Base-by-base conservation (phyloP, 2,329 filamentous ascomycete genomes). In the Botrytis deweyae region DNA sequence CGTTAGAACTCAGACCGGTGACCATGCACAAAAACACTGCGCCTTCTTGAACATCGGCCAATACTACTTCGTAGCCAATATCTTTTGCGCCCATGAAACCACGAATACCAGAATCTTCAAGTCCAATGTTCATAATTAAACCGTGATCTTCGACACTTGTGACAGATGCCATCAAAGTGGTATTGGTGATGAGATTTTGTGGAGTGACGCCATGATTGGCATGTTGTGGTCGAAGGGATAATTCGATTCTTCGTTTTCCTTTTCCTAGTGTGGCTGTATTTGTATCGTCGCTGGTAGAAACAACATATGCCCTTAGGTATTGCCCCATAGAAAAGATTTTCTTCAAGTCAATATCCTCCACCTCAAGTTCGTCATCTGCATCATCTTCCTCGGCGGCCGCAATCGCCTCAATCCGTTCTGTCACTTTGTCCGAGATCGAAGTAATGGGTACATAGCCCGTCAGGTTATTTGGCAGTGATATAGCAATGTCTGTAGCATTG, bases 141-240 rank as follows among this genome's bases (percentile, higher is more conserved):
- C 96, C 96, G 80, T 97, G 95, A 79, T 99, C 97, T 83, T 99
- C 95, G n/a, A 97, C 92, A 82, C 95, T 99, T 69, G 88, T 84
- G 40, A 99, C 91, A 0, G 94, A 92, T 2, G 94, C 95, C 87
- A 98, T 97, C 33, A 98, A 85, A 64, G 93, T 94, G 76, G 86
- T 87, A 80, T 97, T 92, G 59, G 88, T 83, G 16, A 96, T 90
- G 16, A 98, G 83, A 78, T 94, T 93, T 59, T 92, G 89, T 77
- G 89, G 88, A 5, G 88, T 86, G 36, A 99, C 85, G 1, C 93
- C 91, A 3, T 88, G 87, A 81, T 99, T 99, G 72, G 93, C 87
- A 75, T 93, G 88, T 74, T 88, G 87, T 3, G 96, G 96, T 68
- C 93, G 89, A 46, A 98, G 85, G 0, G 95, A 95, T 29, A 99